Conservation (phyloP, 495 filamentous ascomycete species). For the Aspergillus steynii region DNA sequence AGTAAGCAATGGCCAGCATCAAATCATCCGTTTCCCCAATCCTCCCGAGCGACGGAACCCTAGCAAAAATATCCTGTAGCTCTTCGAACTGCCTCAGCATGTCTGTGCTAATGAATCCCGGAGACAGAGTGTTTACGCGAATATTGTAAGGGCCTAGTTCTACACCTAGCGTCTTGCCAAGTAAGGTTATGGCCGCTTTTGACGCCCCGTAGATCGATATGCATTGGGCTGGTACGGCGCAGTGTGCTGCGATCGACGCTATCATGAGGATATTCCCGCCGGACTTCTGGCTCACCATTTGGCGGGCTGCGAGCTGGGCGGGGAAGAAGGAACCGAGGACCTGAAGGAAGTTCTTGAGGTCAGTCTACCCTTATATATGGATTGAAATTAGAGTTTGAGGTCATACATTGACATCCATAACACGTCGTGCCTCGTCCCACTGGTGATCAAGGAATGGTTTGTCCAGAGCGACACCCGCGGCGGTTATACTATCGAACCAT, state of each 20-base stretch:
- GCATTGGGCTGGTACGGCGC: not conserved
- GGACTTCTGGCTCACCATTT: not conserved
- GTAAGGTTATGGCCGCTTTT: not conserved
- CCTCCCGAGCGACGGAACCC: not conserved
- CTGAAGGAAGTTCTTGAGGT: not conserved
- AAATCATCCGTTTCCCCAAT: not conserved
- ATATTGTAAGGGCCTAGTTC: not conserved
- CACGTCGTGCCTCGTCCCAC: not conserved
- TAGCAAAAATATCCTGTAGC: not conserved
- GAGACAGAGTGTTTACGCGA: not conserved
- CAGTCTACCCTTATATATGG: too few relatives aligned
- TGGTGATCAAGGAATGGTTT: constrained; percentile 1
- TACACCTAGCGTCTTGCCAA: not conserved
- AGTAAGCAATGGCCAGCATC: not conserved
- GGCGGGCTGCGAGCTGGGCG: not conserved
- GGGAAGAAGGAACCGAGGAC: not conserved
- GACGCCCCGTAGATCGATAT: not conserved
- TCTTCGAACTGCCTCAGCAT: not conserved
- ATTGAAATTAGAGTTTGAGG: not conserved
- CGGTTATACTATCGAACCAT: not conserved
- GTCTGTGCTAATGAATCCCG: not conserved
- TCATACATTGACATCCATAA: not conserved
- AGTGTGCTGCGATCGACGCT: not conserved
- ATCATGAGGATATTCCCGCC: not conserved
- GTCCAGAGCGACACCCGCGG: not conserved